Base-by-base conservation (phyloP, 1,284 basidiomycete genomes). In the Puccinia brachypodii region DNA sequence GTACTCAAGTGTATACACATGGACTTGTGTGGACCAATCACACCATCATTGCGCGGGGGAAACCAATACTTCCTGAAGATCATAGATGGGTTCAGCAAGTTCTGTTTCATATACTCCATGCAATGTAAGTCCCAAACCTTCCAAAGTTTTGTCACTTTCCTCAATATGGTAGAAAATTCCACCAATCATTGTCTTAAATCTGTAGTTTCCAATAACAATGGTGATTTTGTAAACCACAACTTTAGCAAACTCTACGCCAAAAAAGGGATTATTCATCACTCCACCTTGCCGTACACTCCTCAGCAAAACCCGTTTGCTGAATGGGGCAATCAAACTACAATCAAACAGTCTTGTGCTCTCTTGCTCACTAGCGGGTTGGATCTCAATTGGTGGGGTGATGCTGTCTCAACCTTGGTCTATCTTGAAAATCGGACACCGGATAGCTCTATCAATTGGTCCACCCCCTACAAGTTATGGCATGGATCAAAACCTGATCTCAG, bases 1-100 rank as follows among this genome's bases (percentile, higher is more conserved):
- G 0, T n/a, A 4, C 40, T 76, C 1, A 25, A 76, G 25, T 76
- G 75, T 28, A 47, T 76, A 22, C 75, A 76, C 47, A 76, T 62
- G 56, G 75, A 76, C 36, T 6, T 75, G 3, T 75, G 50, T 14
- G 73, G 73, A 3, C 50, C 31, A 0, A 58, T 75, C 28, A 38
- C 58, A 14, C 58, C 44, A 0, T 28, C 31, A 16, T 64, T 60
- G 2, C 3, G 44, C 11, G 75, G 75, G 14, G 58, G 58, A 0
- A 53, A 62, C 13, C 3, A 28, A 28, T 76, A 76, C 25, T 60
- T 64, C 31, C 44, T 76, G 1, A 60, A 76, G n/a, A 62, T 76
- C 13, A 47, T 66, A 4, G 75, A 76, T 47, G 56, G 58, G 1
- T 76, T n/a, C 33, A 42, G 31, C 42, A 47, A 47, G 3, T 78